These are phyloP conservation scores for Isatis tinctoria DNA, from an alignment of 345 rosid genomes.

Conservation along the genomic window DNA sequence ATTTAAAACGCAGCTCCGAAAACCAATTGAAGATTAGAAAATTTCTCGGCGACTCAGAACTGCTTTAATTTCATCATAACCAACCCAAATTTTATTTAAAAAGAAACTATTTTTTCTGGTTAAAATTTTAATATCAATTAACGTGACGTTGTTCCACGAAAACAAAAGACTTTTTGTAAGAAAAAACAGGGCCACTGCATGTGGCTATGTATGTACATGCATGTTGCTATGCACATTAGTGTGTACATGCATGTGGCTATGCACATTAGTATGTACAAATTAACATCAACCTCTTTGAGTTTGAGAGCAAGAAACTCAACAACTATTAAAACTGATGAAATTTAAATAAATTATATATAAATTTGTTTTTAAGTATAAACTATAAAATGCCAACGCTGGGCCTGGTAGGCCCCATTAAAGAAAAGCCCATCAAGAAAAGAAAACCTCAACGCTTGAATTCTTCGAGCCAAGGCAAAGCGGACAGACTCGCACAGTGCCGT, in stretches of 20 bases:
- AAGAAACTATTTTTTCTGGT: too few relatives aligned
- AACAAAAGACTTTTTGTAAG: neutral
- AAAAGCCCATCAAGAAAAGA: constrained; percentile 40
- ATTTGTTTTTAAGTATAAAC: neutral
- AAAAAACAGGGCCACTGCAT: neutral
- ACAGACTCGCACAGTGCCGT: constrained; percentile 56
- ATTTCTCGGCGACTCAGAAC: too few relatives aligned
- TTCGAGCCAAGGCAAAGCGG: constrained; percentile 66
- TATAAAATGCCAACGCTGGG: neutral
- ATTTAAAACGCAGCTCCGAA: too few relatives aligned
- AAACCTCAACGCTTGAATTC: constrained; percentile 77
- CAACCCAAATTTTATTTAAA: too few relatives aligned
- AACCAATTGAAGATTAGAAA: too few relatives aligned
- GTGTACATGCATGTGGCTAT: too few relatives aligned
- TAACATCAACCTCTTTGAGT: neutral
- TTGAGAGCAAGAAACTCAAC: neutral
- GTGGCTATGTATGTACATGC: constrained; percentile 2
- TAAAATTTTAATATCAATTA: neutral
- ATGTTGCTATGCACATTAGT: too few relatives aligned
- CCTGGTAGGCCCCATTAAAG: neutral
- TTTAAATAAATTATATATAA: neutral
- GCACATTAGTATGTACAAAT: neutral
- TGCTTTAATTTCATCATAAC: too few relatives aligned
- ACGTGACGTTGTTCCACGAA: neutral
- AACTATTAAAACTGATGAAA: neutral